Evolutionary conservation across 208 protist species (phyloP).

Genomic region (Leishmania gerbilli): DNA sequence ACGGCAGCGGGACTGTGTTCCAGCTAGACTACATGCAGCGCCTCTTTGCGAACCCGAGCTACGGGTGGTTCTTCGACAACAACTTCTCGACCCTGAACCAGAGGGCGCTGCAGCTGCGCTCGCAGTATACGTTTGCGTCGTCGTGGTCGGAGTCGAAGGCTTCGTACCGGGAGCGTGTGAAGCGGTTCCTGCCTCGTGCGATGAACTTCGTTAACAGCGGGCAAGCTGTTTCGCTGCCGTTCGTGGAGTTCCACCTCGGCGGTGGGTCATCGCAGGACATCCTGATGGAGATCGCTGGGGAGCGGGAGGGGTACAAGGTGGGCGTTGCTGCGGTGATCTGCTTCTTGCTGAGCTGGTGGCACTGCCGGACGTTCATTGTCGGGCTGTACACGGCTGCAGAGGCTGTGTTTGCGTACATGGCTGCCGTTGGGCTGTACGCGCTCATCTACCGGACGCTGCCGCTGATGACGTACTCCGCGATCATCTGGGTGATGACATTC

Average conservation of each 20-base stretch:
- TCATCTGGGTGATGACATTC: conserved; percentile 60
- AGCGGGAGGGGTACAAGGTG: conserved; percentile 46
- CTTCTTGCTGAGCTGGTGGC: conserved; percentile 38
- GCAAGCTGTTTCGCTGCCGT: neutral
- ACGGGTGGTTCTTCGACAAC: conserved; percentile 58
- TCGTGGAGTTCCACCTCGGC: conserved; percentile 33
- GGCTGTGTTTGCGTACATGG: conserved; percentile 41
- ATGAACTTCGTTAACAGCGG: conserved; percentile 22
- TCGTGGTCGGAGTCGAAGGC: neutral
- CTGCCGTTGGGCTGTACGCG: conserved; percentile 40
- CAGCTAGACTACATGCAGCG: conserved; percentile 36
- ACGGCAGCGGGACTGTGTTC: conserved; percentile 19
- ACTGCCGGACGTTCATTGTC: conserved; percentile 43
- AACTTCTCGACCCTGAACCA: conserved; percentile 40
- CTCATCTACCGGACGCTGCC: conserved; percentile 43
- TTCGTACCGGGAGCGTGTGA: conserved; percentile 13
- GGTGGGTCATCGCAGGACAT: conserved; percentile 38
- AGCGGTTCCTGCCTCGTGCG: conserved; percentile 17
- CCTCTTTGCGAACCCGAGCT: conserved; percentile 43
- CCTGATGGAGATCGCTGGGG: conserved; percentile 20
- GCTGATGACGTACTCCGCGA: conserved; percentile 43
- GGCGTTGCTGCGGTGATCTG: conserved; percentile 39
- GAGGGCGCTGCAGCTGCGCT: conserved; percentile 30
- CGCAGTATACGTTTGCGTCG: conserved; percentile 40
- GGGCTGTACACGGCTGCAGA: conserved; percentile 42